Base-by-base conservation (phyloP, 2,329 filamentous ascomycete genomes). In the Sporothrix pallida region DNA sequence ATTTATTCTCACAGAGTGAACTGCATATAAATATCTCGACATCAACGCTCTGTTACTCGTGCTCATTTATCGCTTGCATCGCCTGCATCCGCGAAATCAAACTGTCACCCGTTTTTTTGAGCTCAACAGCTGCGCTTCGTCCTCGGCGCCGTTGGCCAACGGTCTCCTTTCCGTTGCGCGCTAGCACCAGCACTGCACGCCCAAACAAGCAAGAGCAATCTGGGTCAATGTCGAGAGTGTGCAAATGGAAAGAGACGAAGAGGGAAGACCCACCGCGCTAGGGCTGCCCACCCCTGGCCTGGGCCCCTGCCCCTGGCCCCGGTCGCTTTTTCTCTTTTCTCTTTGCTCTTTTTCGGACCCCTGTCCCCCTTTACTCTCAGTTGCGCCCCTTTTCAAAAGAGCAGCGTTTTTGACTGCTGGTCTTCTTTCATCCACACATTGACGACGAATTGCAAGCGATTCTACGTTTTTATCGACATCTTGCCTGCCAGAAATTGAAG, bases 181-280 rank as follows among this genome's bases (percentile, higher is more conserved):
- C 60, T 63, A 63, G 60, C 37, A 60, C 4, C 20, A 23, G 1
- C 20, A 31, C 58, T 63, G 31, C 60, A 20, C 26, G 46, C 46
- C 65, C 46, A 52, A 69, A 70, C 23, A 13, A 70, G 48, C 20
- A 23, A 56, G 26, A 56, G 67, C 15, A 56, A 67, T 12, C 42
- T 44, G 26, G 31, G 31, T 5, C 37, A 20, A 15, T 42, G 23
- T 20, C 6, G 7, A 52, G n/a, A 52, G 48, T 52, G 48, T 37
- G 31, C 31, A 15, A 50, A 17, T 52, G 48, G 52, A 56, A 62
- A 62, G 37, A 42, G 17, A 26, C 20, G 23, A 60, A 31, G 13
- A 60, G 26, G 23, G 26, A 52, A 15, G 67, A 70, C 67, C 48
- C 67, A 70, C 48, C 17, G 15, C 67, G 67, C 67, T 70, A 70